These are phyloP conservation scores for Alternaria panax DNA, from an alignment of 2,329 filamentous ascomycete species.

Conservation along the genomic window DNA sequence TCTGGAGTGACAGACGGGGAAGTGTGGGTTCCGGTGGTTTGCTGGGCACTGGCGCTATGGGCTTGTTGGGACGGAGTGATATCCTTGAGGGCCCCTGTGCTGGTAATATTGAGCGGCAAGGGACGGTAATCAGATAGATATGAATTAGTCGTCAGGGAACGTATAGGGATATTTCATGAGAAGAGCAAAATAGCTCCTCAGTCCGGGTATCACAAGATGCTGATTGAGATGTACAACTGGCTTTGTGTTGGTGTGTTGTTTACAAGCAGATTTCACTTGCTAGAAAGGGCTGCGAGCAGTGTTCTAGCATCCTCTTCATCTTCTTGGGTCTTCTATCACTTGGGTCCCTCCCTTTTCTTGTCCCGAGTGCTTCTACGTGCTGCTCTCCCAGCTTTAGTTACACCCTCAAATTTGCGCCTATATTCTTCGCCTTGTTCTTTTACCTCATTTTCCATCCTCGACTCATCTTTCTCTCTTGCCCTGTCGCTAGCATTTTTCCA, in stretches of 20 bases:
- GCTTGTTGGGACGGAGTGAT: slow-evolving; percentile 77
- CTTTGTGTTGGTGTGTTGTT: not conserved
- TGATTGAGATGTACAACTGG: not conserved
- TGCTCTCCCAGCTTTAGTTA: not conserved
- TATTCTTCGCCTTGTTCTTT: not conserved
- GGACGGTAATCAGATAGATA: slow-evolving; percentile 48
- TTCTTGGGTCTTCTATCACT: not conserved
- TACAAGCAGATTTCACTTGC: not conserved
- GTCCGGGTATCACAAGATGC: not conserved
- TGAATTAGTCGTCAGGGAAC: not conserved
- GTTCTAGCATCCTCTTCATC: not conserved
- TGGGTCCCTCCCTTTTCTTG: not conserved
- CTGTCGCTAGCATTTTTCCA: not conserved
- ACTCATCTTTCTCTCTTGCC: not conserved
- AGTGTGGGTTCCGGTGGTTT: slow-evolving; percentile 62
- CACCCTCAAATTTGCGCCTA: not conserved
- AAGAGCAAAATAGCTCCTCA: not conserved
- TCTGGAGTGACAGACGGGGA: slow-evolving; percentile 72
- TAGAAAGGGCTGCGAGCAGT: not conserved
- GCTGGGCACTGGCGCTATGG: slow-evolving; percentile 34
- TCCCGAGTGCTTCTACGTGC: not conserved
- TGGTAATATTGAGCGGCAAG: slow-evolving; percentile 79
- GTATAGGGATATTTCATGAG: not conserved
- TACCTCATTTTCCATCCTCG: not conserved
- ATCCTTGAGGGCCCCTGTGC: slow-evolving; percentile 75